These are phyloP conservation scores for Hyphopichia wangnamkhiaoensis DNA, from an alignment of 1,139 yeast genomes.

Conservation along the genomic window DNA sequence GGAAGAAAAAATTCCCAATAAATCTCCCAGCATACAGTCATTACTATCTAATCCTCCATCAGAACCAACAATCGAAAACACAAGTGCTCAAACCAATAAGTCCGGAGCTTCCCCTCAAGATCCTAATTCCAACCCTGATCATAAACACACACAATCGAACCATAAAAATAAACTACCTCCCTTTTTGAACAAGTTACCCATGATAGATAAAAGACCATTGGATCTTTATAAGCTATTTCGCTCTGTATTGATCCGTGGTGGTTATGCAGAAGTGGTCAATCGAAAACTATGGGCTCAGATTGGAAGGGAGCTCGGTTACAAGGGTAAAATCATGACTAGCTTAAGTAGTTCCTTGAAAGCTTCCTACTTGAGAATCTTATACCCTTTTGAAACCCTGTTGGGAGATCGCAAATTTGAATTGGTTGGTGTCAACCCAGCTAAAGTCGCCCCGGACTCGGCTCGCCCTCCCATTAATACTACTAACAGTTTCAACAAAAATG, in stretches of 20 bases:
- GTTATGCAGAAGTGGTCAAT: slow-evolving; percentile 54
- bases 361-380: slow-evolving; percentile 46
- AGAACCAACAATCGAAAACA: too few species aligned
- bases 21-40: too few species aligned
- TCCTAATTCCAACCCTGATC: not conserved
- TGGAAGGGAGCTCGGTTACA: slow-evolving; percentile 76
- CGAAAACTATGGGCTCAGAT: slow-evolving; percentile 64
- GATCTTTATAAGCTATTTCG: slow-evolving; percentile 55
- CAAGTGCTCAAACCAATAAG: not conserved
- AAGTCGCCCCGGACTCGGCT: slow-evolving; percentile 1
- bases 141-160: too few species aligned
- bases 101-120: slow-evolving; percentile 1
- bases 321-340: slow-evolving; percentile 69
- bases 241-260: slow-evolving; percentile 58
- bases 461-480: not conserved
- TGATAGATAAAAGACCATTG: slow-evolving; percentile 56
- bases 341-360: slow-evolving; percentile 67
- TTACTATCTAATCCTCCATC: too few species aligned
- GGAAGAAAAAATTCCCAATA: not conserved
- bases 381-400: slow-evolving; percentile 33
- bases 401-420: slow-evolving; percentile 15
- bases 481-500: slow-evolving; percentile 8
- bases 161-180: slow-evolving; percentile 11
- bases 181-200: slow-evolving; percentile 37
- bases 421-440: slow-evolving; percentile 4